A percentile compares a stretch with the other conserved stretches of the same genome.
phyloP scores from a whole-genome alignment of 371 early-diverging fungal genomes.

The Rhizomucor pusillus region DNA sequence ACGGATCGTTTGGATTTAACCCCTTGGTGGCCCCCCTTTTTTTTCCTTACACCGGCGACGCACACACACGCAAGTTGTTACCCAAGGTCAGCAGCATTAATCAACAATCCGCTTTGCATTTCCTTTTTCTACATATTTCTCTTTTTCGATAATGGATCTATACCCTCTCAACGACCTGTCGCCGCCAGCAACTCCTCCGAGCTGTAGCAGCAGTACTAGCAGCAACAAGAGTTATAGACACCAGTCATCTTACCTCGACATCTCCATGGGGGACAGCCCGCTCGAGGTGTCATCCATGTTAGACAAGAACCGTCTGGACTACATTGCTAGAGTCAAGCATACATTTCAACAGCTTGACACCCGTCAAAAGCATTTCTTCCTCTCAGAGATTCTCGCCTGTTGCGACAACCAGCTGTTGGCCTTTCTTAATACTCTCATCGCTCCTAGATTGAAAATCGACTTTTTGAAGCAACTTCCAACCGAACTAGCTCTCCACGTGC shows the following conservation, averaged over 20 bases:
- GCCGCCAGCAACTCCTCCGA: conserved; percentile 19
- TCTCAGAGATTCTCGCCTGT: conserved; percentile 48
- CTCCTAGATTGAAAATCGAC: conserved; percentile 74
- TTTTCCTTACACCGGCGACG: no score
- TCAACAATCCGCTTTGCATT: neutral
- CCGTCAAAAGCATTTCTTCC: conserved; percentile 34
- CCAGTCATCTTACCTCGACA: conserved; percentile 10
- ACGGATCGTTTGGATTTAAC: no score
- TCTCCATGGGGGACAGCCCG: neutral
- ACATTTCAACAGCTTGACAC: conserved; percentile 23
- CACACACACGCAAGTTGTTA: no score
- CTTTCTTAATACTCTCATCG: conserved; percentile 55
- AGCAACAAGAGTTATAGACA: neutral
- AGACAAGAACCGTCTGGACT: conserved; percentile 11
- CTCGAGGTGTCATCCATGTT: neutral
- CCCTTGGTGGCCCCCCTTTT: no score
- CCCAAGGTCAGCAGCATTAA: neutral
- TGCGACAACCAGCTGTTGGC: conserved; percentile 60
- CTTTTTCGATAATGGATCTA: neutral
- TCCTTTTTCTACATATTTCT: neutral
- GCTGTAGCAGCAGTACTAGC: conserved; percentile 1
- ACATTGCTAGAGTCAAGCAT: conserved; percentile 18
- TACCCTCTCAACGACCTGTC: conserved; percentile 11
- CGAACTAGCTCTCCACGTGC: conserved; percentile 71
- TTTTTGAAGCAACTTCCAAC: conserved; percentile 74